Base-by-base conservation (phyloP, 2,329 filamentous ascomycete genomes). In the Pochonia chlamydosporia region DNA sequence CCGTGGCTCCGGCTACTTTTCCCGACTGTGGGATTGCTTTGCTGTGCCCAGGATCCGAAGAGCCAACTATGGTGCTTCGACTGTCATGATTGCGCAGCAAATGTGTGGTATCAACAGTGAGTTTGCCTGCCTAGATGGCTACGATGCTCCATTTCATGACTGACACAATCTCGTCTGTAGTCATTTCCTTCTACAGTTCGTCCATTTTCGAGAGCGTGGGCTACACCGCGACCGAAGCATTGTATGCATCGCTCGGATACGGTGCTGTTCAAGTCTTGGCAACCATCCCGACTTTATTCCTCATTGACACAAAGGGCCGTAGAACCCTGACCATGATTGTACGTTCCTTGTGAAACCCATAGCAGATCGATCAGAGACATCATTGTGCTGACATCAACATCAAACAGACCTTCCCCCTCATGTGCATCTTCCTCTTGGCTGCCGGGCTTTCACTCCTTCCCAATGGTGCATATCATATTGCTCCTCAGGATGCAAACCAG, bases 61-160 rank as follows among this genome's bases (percentile, higher is more conserved):
- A 30, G 87, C 89, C 1, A 90, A 82, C 21, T 76, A 85, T 40
- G 88, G 87, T 25, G 85, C 87, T 1, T 85, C 82, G 49, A 82
- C 82, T 1, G 87, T 92, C 54, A 93, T 93, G 87, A 77, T 85
- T 59, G 81, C 80, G 0, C 82, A 86, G 62, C 81, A 85, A 63
- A 81, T 84, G 73, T 82, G 78, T 57, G 55, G 56, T 3, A 57
- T 59, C 37, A 59, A 59, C 49, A 59, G 54, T 56, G 26, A 40
- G 54, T 45, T n/a, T 13, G 13, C 26, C 26, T 13, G 13, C 18
- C 36, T 18, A 7, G 7, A 7, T 28, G 7, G n/a, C 26, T 14
- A 5, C 23, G 28, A 14, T 30, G 13, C 10, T 5, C 14, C 36
- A 5, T 35, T 20, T 4, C 25, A 5, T 14, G 3, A 30, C 16